These are phyloP conservation scores for Clonostachys sp. DNA, from an alignment of 2,329 filamentous ascomycete genomes.

Conservation along the genomic window DNA sequence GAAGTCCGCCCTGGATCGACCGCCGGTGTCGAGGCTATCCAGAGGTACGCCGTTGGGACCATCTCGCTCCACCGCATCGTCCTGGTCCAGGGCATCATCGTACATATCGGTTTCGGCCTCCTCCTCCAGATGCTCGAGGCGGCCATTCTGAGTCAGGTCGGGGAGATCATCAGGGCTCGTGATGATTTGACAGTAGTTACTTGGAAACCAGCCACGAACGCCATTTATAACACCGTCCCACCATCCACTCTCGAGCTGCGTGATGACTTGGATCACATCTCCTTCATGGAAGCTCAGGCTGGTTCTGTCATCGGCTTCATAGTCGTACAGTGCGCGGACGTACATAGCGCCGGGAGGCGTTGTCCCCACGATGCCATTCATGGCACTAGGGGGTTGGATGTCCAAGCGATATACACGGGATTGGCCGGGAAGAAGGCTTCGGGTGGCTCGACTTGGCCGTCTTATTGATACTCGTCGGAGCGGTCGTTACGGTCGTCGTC, in stretches of 20 bases:
- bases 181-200: constrained; percentile 94
- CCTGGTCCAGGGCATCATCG: constrained; percentile 63
- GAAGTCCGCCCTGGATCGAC: constrained; percentile 86
- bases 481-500: neutral
- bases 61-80: constrained; percentile 58
- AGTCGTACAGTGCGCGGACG: constrained; percentile 94
- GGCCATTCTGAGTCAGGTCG: constrained; percentile 52
- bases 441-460: too few relatives aligned
- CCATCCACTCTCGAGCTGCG: constrained; percentile 96
- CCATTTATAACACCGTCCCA: constrained; percentile 99
- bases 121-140: constrained; percentile 52
- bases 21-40: constrained; percentile 56
- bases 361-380: constrained; percentile 59
- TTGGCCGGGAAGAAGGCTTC: too few relatives aligned
- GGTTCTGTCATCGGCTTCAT: constrained; percentile 94
- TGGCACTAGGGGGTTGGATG: constrained; percentile 16
- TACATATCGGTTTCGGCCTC: constrained; percentile 63
- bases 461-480: neutral
- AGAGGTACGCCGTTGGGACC: constrained; percentile 59
- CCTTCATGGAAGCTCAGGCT: constrained; percentile 96
- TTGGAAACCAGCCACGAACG: constrained; percentile 96
- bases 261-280: constrained; percentile 97
- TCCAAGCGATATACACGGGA: too few relatives aligned
- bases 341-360: constrained; percentile 71
- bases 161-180: constrained; percentile 69